Conservation (phyloP, 495 filamentous ascomycete species). For the Aspergillus affinis region DNA sequence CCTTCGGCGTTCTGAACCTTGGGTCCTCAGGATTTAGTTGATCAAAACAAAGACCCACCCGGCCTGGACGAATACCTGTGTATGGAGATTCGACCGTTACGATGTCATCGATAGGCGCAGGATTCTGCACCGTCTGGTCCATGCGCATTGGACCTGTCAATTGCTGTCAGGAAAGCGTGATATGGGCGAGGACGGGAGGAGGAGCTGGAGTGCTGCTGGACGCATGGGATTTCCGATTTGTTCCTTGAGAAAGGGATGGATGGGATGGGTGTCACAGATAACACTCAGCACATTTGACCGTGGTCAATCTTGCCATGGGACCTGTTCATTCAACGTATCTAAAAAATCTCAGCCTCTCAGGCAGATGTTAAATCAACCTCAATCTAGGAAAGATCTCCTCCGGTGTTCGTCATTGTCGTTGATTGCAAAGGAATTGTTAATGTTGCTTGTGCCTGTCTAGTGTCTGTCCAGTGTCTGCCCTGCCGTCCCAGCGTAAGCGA, state of each 20-base stretch:
- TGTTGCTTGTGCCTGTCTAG: not conserved
- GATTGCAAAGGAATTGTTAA: not conserved
- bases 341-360: too few relatives aligned
- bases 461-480: too few relatives aligned
- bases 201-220: not conserved
- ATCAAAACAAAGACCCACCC: conserved; percentile 4
- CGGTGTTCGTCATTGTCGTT: not conserved
- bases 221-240: not conserved
- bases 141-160: conserved; percentile 14
- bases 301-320: too few relatives aligned
- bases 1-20: not conserved
- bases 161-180: conserved; percentile 11
- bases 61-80: conserved; percentile 2
- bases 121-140: conserved; percentile 16
- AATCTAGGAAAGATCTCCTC: too few relatives aligned
- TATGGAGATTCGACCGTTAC: conserved; percentile 12
- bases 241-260: not conserved
- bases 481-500: not conserved
- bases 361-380: too few relatives aligned
- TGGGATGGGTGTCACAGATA: too few relatives aligned
- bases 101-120: conserved; percentile 2
- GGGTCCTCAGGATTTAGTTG: conserved; percentile 2
- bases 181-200: not conserved
- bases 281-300: too few relatives aligned
- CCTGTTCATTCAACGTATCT: too few relatives aligned